These are phyloP conservation scores for Starmera pachycereana DNA, from an alignment of 805 yeast genomes.

Conservation along the genomic window DNA sequence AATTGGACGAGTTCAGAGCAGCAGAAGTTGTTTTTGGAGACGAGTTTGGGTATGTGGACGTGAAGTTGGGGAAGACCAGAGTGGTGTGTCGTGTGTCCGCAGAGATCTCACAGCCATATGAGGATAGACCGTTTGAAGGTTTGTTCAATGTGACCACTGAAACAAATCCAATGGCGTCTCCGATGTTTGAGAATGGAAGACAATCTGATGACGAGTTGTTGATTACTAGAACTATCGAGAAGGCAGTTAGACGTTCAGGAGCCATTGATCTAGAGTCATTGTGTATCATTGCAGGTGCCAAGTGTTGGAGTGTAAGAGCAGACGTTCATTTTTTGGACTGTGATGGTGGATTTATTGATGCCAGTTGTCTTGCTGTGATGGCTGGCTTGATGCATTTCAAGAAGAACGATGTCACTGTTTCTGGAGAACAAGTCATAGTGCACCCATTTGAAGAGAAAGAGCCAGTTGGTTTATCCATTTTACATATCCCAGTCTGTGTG, in stretches of 20 bases:
- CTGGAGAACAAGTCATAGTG: constrained; percentile 52
- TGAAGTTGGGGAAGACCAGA: constrained; percentile 65
- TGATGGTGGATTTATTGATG: constrained; percentile 91
- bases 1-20: constrained; percentile 50
- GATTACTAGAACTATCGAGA: constrained; percentile 76
- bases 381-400: constrained; percentile 74
- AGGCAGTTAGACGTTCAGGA: constrained; percentile 81
- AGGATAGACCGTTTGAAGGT: constrained; percentile 93
- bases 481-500: constrained; percentile 85
- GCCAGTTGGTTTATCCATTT: constrained; percentile 74
- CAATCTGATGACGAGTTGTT: constrained; percentile 74
- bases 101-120: constrained; percentile 68
- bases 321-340: constrained; percentile 82
- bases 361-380: constrained; percentile 84
- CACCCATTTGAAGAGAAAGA: constrained; percentile 72
- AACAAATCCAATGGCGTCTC: constrained; percentile 81
- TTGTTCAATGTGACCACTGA: constrained; percentile 76
- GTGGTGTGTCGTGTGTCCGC: constrained; percentile 67
- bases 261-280: constrained; percentile 86
- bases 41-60: constrained; percentile 75
- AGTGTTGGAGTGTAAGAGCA: constrained; percentile 87
- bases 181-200: constrained; percentile 63
- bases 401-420: constrained; percentile 73
- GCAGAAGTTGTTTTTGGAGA: constrained; percentile 56
- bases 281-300: constrained; percentile 83